These are phyloP conservation scores for Trichoderma afroharzianum DNA, from an alignment of 2,329 filamentous ascomycete genomes.

Conservation along the genomic window DNA sequence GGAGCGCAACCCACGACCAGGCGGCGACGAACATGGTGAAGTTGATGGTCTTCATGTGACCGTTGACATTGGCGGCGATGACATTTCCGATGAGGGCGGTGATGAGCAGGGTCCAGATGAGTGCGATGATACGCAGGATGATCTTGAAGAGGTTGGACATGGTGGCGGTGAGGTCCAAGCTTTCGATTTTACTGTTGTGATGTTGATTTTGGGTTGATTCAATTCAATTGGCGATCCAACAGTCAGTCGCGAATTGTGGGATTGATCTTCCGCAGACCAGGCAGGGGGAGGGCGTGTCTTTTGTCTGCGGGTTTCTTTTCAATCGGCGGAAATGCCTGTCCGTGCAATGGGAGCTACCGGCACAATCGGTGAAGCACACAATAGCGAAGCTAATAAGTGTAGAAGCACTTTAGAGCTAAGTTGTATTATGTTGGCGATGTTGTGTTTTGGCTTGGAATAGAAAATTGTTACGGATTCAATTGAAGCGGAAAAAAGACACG, in stretches of 20 bases:
- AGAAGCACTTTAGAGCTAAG: background rate
- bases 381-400: background rate
- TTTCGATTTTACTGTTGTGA: background rate
- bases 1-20: constrained; percentile 60
- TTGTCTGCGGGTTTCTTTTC: background rate
- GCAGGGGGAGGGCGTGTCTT: background rate
- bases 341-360: background rate
- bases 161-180: constrained; percentile 11
- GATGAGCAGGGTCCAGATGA: constrained; percentile 51
- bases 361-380: background rate
- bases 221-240: background rate
- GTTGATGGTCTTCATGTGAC: constrained; percentile 48
- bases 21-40: constrained; percentile 68
- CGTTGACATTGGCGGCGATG: constrained; percentile 48
- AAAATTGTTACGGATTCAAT: background rate
- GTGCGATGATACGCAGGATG: constrained; percentile 46
- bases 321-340: background rate
- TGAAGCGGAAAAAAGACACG: background rate
- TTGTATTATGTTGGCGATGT: background rate
- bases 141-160: constrained; percentile 41
- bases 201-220: background rate
- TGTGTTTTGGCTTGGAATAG: background rate
- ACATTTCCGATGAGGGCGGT: constrained; percentile 58
- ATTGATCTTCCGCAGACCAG: background rate
- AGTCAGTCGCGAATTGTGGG: background rate